Evolutionary conservation across 805 yeast species (phyloP), one percentile per base, ranked within the genome.

Genomic region (Yarrowia phangngaensis): DNA sequence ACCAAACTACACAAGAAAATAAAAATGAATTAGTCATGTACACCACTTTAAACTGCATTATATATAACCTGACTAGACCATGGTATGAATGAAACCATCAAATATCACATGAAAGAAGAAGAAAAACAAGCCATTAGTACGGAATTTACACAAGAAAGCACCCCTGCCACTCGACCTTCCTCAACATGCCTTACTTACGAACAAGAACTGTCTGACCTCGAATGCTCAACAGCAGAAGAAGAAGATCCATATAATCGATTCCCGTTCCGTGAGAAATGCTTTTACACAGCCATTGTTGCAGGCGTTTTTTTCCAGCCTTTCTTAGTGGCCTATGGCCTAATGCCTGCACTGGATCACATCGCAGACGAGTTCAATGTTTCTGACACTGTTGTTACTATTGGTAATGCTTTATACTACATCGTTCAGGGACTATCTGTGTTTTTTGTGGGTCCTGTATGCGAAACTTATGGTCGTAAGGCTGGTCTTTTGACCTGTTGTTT

Each of bases 351-450:
- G 11, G 67, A 76, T 1, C 70, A 67, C 43, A 71, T 77, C 31
- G 77, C 82, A 1, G 53, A 56, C 3, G 57, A 60, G 12, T 72
- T 75, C 58, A 50, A 70, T 51, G 74, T 79, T 8, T 68, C 77
- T 0, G 70, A 71, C 6, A 67, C 67, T 5, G 59, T 73, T 11
- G 70, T 77, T 53, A 75, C 72, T 51, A 60, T 73, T 8, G 66
- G 80, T 6, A 74, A 71, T 55, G 79, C 79, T 1, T 62, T 73
- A 7, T 75, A 70, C 57, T 71, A 71, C 58, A 54, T 75, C 2
- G 67, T 71, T 53, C 76, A 76, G 81, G 74, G 78, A 4, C 35
- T 72, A 1, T 72, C 80, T 2, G 80, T 80, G 3, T 68, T 76
- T 52, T 17, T 76, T 2, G 61, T 71, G 49, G 67, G 73, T 0